Evolutionary conservation across 345 rosid species (phyloP).

Genomic region (Eucalyptus victrix): DNA sequence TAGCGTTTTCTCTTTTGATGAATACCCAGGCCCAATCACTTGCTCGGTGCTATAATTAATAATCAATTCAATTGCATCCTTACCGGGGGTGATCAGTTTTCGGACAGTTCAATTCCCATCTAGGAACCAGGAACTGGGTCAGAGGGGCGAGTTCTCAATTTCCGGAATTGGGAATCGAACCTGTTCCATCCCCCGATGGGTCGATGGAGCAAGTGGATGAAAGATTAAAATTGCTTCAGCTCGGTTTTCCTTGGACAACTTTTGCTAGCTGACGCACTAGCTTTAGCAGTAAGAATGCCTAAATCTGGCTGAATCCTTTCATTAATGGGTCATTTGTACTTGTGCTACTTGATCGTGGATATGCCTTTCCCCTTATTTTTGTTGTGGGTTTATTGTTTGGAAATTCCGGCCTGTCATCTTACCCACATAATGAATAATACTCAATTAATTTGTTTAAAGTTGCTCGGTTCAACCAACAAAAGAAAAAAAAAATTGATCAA

Average conservation of each 20-base stretch:
- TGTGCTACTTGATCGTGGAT: not conserved
- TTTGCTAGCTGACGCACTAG: not conserved
- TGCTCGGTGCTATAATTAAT: not conserved
- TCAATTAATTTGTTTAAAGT: not conserved
- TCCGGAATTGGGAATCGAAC: not conserved
- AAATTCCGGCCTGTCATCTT: not conserved
- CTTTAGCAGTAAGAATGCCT: not conserved
- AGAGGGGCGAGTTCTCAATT: not conserved
- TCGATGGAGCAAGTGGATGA: not conserved
- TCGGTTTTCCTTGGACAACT: not conserved
- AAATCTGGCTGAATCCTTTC: not conserved
- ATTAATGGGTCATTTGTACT: not conserved
- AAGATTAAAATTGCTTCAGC: not conserved
- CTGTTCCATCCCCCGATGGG: not conserved
- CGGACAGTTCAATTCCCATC: fast-evolving
- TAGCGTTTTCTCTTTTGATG: not conserved
- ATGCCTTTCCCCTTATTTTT: not conserved
- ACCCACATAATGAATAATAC: not conserved
- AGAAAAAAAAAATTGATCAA: not conserved
- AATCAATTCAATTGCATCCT: not conserved
- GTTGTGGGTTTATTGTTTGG: not conserved
- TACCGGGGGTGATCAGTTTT: fast-evolving
- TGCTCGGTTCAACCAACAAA: not conserved
- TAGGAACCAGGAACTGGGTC: not conserved
- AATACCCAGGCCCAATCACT: not conserved